Conservation (phyloP, 495 filamentous ascomycete genomes). For the Emericellopsis terricola region DNA sequence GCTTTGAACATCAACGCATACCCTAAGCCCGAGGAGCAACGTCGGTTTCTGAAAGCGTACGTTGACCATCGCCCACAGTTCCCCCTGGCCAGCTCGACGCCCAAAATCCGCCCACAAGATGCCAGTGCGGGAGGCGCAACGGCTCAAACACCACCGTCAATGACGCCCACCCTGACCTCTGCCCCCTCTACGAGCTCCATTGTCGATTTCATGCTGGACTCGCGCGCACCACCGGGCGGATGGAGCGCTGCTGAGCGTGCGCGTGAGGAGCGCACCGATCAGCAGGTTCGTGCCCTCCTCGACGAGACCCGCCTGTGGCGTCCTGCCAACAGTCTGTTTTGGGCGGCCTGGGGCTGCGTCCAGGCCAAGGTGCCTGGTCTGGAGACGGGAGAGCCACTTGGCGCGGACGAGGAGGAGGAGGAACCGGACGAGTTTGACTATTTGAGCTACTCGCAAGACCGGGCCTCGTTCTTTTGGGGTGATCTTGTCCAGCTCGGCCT, state of each 20-base stretch:
- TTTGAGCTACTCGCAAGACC: slow-evolving; percentile 73
- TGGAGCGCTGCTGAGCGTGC: slow-evolving; percentile 42
- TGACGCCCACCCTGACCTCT: slow-evolving; percentile 10
- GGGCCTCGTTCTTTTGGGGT: slow-evolving; percentile 84
- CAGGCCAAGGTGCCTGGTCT: slow-evolving; percentile 68
- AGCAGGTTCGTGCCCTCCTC: slow-evolving; percentile 46
- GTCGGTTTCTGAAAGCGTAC: slow-evolving; percentile 70
- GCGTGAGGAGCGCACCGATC: slow-evolving; percentile 39
- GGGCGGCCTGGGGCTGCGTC: slow-evolving; percentile 92
- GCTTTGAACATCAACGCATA: slow-evolving; percentile 49
- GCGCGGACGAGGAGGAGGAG: slow-evolving; percentile 13
- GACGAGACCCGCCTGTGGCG: slow-evolving; percentile 74
- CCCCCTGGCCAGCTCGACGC: slow-evolving; percentile 32
- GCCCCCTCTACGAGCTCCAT: slow-evolving; percentile 23
- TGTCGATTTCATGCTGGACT: slow-evolving; percentile 52
- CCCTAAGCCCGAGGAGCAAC: slow-evolving; percentile 66
- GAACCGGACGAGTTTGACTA: slow-evolving; percentile 69
- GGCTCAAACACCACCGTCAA: too few relatives aligned
- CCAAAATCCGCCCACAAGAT: slow-evolving; percentile 25
- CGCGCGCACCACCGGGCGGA: slow-evolving; percentile 35
- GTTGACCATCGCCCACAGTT: slow-evolving; percentile 56
- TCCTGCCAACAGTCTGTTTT: slow-evolving; percentile 68
- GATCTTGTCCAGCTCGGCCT: slow-evolving; percentile 62
- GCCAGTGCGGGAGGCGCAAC: slow-evolving; percentile 7
- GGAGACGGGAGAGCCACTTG: slow-evolving; percentile 6